Conservation (phyloP, 305 asterid species). For the Stenogyne calaminthoides region DNA sequence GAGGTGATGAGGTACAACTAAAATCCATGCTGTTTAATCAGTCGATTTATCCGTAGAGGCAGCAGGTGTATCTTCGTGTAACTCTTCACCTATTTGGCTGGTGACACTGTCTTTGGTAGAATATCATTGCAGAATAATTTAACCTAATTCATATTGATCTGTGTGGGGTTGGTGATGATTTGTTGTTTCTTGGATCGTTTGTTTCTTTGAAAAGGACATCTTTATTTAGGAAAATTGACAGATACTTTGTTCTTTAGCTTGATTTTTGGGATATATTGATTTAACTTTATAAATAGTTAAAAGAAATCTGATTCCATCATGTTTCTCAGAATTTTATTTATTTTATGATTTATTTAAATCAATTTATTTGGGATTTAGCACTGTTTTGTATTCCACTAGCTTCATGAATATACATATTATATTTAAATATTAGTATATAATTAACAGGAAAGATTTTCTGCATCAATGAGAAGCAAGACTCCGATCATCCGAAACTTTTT, state of each 20-base stretch:
- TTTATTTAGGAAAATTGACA: neutral
- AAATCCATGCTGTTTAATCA: slow-evolving; percentile 86
- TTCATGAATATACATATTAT: slow-evolving; percentile 6
- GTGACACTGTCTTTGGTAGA: no score
- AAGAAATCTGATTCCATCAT: neutral
- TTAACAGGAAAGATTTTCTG: slow-evolving; percentile 66
- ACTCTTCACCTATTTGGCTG: no score
- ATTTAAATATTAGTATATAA: slow-evolving; percentile 27
- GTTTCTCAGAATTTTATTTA: neutral
- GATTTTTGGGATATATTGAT: slow-evolving; percentile 2
- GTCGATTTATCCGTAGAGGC: no score
- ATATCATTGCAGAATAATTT: neutral
- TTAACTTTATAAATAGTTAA: neutral
- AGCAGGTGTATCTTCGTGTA: no score
- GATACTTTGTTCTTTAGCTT: slow-evolving; percentile 11
- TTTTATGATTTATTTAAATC: no score
- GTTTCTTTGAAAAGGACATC: neutral
- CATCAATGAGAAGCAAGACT: slow-evolving; percentile 81
- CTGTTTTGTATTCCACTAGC: neutral
- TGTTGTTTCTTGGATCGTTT: slow-evolving; percentile 10
- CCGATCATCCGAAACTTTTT: slow-evolving; percentile 93
- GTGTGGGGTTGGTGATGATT: slow-evolving; percentile 17
- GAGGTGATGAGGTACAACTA: slow-evolving; percentile 88
- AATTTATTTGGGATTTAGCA: no score
- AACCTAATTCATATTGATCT: slow-evolving; percentile 23